These are phyloP conservation scores for Clathrus columnatus DNA, from an alignment of 768 basidiomycete species.

Conservation along the genomic window DNA sequence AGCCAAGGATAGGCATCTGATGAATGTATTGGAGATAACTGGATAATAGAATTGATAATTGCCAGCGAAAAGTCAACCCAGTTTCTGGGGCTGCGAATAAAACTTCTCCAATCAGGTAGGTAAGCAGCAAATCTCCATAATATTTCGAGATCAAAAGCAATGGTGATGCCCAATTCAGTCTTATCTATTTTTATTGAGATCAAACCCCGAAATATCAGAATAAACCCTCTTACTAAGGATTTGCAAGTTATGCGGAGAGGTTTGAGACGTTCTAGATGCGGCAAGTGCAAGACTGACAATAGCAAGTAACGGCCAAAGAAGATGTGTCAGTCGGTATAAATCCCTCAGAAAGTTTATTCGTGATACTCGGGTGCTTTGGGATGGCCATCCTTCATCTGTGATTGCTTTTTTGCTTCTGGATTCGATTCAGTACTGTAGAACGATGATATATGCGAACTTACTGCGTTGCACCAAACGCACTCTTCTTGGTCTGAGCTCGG, in stretches of 20 bases:
- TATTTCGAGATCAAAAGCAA: conserved; percentile 87
- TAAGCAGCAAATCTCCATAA: conserved; percentile 58
- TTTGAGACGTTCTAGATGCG: conserved; percentile 52
- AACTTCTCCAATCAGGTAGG: conserved; percentile 76
- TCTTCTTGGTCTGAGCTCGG: conserved; percentile 74
- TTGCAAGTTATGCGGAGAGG: conserved; percentile 21
- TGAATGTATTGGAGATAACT: conserved; percentile 67
- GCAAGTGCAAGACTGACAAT: conserved; percentile 64
- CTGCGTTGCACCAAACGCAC: conserved; percentile 84
- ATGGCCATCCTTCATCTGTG: conserved; percentile 53
- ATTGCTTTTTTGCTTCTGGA: conserved; percentile 25
- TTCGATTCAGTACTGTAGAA: not conserved
- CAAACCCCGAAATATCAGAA: not conserved
- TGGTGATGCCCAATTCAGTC: conserved; percentile 68
- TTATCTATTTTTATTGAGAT: conserved; percentile 46
- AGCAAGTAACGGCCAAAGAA: conserved; percentile 71
- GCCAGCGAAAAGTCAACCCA: conserved; percentile 72
- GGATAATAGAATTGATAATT: conserved; percentile 66
- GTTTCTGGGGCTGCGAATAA: conserved; percentile 55
- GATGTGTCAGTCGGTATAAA: conserved; percentile 49
- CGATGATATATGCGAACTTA: conserved; percentile 27
- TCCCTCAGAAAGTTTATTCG: conserved; percentile 42
- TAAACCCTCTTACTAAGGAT: conserved; percentile 15
- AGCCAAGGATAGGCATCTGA: conserved; percentile 77
- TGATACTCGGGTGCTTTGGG: conserved; percentile 34